These are phyloP conservation scores for Cystofilobasidium bisporidii DNA, from an alignment of 768 basidiomycete genomes.

Conservation along the genomic window DNA sequence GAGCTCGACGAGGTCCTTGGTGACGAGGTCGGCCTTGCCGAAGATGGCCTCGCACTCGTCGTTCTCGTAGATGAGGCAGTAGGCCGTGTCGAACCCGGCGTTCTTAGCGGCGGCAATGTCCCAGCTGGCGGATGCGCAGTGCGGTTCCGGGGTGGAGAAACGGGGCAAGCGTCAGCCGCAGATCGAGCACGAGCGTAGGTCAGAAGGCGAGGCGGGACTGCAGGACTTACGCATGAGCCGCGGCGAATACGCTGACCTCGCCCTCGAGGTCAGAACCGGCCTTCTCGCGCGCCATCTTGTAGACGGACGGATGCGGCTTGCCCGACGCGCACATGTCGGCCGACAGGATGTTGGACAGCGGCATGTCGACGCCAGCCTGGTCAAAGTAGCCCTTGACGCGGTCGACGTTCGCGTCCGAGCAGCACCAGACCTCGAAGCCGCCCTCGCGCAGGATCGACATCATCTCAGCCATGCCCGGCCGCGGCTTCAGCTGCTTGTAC, in stretches of 20 bases:
- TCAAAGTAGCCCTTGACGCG: slow-evolving; percentile 35
- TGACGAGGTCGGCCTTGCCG: slow-evolving; percentile 31
- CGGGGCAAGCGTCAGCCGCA: no score
- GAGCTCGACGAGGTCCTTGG: slow-evolving; percentile 29
- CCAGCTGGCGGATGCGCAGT: slow-evolving; percentile 27
- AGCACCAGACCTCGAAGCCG: slow-evolving; percentile 32
- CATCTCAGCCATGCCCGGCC: slow-evolving; percentile 33
- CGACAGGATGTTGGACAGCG: slow-evolving; percentile 32
- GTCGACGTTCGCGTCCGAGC: slow-evolving; percentile 33
- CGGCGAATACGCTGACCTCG: slow-evolving; percentile 34
- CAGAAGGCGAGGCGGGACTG: neutral
- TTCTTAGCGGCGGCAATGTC: slow-evolving; percentile 32
- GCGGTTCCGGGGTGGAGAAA: no score
- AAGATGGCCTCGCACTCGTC: slow-evolving; percentile 33
- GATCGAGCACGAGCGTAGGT: slow-evolving; percentile 16
- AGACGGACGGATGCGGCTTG: slow-evolving; percentile 32
- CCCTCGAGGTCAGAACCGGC: slow-evolving; percentile 31
- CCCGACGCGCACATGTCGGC: slow-evolving; percentile 33
- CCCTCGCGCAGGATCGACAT: slow-evolving; percentile 32
- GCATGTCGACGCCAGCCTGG: slow-evolving; percentile 32
- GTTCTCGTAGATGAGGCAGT: slow-evolving; percentile 33
- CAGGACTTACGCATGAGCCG: slow-evolving; percentile 14
- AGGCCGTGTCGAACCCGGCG: slow-evolving; percentile 33
- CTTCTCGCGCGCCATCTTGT: slow-evolving; percentile 33
- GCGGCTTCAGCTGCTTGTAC: slow-evolving; percentile 30